Conservation (phyloP, 2,329 filamentous ascomycete genomes). For the Davidsoniella eucalypti region DNA sequence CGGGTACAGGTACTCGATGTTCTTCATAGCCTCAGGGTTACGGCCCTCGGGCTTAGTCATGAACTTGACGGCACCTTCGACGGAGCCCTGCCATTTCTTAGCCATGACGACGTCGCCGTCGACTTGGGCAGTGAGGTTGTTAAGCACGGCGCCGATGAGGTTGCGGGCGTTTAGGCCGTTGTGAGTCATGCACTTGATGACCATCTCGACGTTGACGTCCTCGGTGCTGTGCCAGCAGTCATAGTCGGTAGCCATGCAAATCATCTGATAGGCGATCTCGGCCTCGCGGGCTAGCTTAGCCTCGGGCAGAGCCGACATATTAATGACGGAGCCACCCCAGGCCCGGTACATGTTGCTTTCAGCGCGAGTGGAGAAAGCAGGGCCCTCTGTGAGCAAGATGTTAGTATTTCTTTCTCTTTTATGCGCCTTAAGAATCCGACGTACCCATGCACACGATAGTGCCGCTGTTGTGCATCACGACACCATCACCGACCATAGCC, state of each 20-base stretch:
- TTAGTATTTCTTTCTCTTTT: neutral
- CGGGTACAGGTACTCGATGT: slow-evolving; percentile 74
- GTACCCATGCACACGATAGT: slow-evolving; percentile 82
- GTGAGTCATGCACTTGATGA: slow-evolving; percentile 88
- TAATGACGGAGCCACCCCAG: slow-evolving; percentile 91
- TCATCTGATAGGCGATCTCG: slow-evolving; percentile 93
- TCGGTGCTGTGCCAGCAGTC: slow-evolving; percentile 86
- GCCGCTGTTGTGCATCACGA: slow-evolving; percentile 68
- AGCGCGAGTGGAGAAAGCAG: slow-evolving; percentile 89
- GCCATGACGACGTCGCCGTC: slow-evolving; percentile 59
- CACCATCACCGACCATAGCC: slow-evolving; percentile 64
- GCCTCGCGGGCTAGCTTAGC: slow-evolving; percentile 92
- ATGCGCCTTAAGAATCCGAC: slow-evolving; percentile 17
- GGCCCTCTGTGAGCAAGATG: slow-evolving; percentile 50
- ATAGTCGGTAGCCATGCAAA: slow-evolving; percentile 98
- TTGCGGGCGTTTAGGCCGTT: slow-evolving; percentile 77
- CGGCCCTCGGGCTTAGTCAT: slow-evolving; percentile 71
- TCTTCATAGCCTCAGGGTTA: slow-evolving; percentile 57
- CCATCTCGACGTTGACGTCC: slow-evolving; percentile 90
- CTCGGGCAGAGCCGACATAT: slow-evolving; percentile 93
- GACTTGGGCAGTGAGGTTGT: slow-evolving; percentile 66
- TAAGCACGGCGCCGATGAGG: slow-evolving; percentile 72
- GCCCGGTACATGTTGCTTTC: slow-evolving; percentile 89
- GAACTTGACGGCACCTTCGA: slow-evolving; percentile 59
- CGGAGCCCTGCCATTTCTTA: slow-evolving; percentile 63